phyloP scores from a whole-genome alignment of 2,329 filamentous ascomycete species.

The Botrytis paeoniae region DNA sequence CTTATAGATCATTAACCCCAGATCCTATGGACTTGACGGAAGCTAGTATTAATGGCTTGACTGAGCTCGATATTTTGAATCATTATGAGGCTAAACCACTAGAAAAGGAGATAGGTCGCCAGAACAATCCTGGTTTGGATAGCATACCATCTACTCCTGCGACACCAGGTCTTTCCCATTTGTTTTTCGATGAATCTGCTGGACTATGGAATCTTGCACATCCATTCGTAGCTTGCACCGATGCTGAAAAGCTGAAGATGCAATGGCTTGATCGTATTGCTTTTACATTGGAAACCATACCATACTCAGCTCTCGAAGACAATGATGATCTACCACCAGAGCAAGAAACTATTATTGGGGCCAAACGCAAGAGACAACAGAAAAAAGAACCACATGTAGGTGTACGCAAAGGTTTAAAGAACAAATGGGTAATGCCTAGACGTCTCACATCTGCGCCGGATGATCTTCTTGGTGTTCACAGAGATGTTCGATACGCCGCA shows the following conservation, averaged over 20 bases:
- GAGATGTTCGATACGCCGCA: constrained; percentile 17
- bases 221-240: constrained; percentile 9
- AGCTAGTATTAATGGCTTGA: constrained; percentile 16
- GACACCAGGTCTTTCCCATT: constrained; percentile 15
- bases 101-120: constrained; percentile 13
- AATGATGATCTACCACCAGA: constrained; percentile 31
- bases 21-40: constrained; percentile 13
- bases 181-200: constrained; percentile 18
- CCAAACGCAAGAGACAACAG: constrained; percentile 6
- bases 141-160: constrained; percentile 25
- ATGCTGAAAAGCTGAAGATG: constrained; percentile 18
- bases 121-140: constrained; percentile 32
- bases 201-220: constrained; percentile 13
- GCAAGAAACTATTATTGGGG: constrained; percentile 5
- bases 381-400: constrained; percentile 12
- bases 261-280: constrained; percentile 39
- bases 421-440: constrained; percentile 18
- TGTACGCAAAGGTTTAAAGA: constrained; percentile 17
- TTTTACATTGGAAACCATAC: constrained; percentile 44
- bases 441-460: constrained; percentile 17
- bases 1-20: constrained; percentile 9
- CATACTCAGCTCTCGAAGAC: constrained; percentile 41
- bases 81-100: constrained; percentile 29
- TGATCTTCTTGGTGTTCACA: constrained; percentile 18
- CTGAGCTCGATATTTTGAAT: constrained; percentile 28